Base-by-base conservation (phyloP, 768 basidiomycete genomes). In the Rickenella mellea region DNA sequence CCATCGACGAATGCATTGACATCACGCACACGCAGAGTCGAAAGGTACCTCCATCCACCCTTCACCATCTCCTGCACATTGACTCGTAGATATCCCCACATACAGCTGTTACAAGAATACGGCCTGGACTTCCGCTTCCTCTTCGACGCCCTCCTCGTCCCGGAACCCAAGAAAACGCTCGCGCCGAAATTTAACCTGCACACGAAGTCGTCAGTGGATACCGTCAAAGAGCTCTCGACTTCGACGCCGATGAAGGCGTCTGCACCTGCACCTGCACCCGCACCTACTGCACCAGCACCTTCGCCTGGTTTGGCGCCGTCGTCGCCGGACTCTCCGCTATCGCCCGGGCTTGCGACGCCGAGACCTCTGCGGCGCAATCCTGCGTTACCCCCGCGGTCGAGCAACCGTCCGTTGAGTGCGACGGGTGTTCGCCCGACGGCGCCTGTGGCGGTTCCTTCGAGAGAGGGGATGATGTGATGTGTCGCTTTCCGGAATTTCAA, bases 111-210 rank as follows among this genome's bases (percentile, higher is more conserved):
- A 5, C 82, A 90, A 65, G 93, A 97, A 53, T 90, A 82, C 54
- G 93, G 93, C 2, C 77, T 97, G 27, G 93, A 96, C 64, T 96
- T 97, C 58, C 83, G 84, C 19, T 91, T 83, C 65, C 68, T 94
- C n/a, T 68, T 97, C n/a, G 80, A 88, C 26, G 70, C 73, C n/a
- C 65, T 85, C 3, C 68, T 88, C 1, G 61, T 69, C 10, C 70
- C 71, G 41, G 60, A 68, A 17, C 73, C 76, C 1, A 73, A 71
- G 51, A 55, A 65, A 10, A 55, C 58, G 39, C 25, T 53, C 9
- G 52, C 61, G 21, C 56, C 60, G 9, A 43, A 60, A 19, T 54
- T 70, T 48, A 39, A 42, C 15, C 42, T 55, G 37, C 43, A 19
- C 35, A 12, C 58, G 47, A 41, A 41, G 53, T 57, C 15, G 61